Evolutionary conservation across 2,329 filamentous ascomycete genomes (phyloP).

Genomic region (Alternaria ventricosa): DNA sequence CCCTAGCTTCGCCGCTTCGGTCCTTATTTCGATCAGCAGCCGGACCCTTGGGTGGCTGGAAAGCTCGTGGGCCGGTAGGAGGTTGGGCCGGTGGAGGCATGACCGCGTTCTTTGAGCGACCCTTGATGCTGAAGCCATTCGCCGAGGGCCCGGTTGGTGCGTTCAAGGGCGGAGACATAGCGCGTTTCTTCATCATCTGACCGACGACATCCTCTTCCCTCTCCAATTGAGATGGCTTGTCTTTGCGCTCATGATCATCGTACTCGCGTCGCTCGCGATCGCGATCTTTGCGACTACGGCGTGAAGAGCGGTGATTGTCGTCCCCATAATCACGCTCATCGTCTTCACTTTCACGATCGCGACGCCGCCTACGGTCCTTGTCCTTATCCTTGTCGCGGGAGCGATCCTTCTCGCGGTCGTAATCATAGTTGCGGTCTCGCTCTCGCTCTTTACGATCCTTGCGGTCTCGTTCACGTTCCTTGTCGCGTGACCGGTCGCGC

Average conservation of each 20-base stretch:
- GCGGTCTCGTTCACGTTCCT: conserved; percentile 42
- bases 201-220: conserved; percentile 33
- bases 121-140: conserved; percentile 56
- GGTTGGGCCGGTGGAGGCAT: conserved; percentile 44
- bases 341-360: conserved; percentile 52
- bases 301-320: conserved; percentile 50
- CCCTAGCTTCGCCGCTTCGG: conserved; percentile 20
- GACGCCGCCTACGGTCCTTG: conserved; percentile 57
- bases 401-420: conserved; percentile 43
- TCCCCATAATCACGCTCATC: conserved; percentile 49
- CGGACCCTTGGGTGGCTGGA: conserved; percentile 47
- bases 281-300: conserved; percentile 52
- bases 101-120: conserved; percentile 26
- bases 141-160: conserved; percentile 49
- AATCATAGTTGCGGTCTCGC: conserved; percentile 56
- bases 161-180: conserved; percentile 41
- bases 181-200: conserved; percentile 36
- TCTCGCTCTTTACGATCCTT: conserved; percentile 61
- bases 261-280: conserved; percentile 42
- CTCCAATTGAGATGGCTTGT: conserved; percentile 15
- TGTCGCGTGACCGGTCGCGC: conserved; percentile 38
- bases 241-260: conserved; percentile 28
- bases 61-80: conserved; percentile 45
- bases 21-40: conserved; percentile 43
- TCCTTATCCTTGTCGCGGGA: conserved; percentile 47